A percentile compares a stretch with the other conserved stretches of the same genome.
phyloP scores from a whole-genome alignment of 768 basidiomycete species.

The Pholiota conissans region DNA sequence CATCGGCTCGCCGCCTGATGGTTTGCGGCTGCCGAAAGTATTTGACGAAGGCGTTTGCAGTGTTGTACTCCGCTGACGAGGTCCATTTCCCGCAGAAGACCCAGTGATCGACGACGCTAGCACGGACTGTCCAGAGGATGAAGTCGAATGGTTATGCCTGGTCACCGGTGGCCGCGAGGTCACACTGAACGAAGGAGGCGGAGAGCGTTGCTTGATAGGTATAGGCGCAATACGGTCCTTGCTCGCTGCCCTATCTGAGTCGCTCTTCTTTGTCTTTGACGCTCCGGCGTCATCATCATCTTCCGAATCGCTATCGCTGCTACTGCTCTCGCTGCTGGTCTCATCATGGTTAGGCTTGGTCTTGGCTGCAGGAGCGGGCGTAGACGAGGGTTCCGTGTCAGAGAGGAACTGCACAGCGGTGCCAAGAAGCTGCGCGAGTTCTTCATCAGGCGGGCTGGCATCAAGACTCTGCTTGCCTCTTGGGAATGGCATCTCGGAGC shows the following conservation, averaged over 20 bases:
- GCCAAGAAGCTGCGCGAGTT: conserved; percentile 42
- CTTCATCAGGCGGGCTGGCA: conserved; percentile 38
- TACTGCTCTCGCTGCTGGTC: conserved; percentile 1
- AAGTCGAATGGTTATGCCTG: conserved; percentile 15
- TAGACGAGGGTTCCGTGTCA: conserved; percentile 7
- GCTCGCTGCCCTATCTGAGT: neutral
- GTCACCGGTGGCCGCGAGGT: conserved; percentile 54
- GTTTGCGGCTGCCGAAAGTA: conserved; percentile 18
- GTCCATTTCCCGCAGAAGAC: neutral
- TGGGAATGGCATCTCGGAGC: conserved; percentile 6
- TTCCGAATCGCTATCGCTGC: conserved; percentile 24
- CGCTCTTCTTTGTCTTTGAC: conserved; percentile 12
- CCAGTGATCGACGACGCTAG: neutral
- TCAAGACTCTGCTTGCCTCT: conserved; percentile 6
- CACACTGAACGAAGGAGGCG: conserved; percentile 60
- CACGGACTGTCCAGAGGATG: conserved; percentile 2
- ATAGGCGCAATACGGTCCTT: conserved; percentile 49
- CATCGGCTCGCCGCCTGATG: conserved; percentile 12
- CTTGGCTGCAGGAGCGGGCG: neutral
- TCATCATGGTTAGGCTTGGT: neutral
- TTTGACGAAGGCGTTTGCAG: conserved; percentile 31
- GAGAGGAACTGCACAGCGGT: conserved; percentile 42
- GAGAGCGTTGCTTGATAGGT: conserved; percentile 55
- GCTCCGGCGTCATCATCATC: conserved; percentile 19
- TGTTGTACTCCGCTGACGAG: conserved; percentile 41